These are phyloP conservation scores for Cicer yamashitae DNA, from an alignment of 306 rosid genomes.

Conservation along the genomic window DNA sequence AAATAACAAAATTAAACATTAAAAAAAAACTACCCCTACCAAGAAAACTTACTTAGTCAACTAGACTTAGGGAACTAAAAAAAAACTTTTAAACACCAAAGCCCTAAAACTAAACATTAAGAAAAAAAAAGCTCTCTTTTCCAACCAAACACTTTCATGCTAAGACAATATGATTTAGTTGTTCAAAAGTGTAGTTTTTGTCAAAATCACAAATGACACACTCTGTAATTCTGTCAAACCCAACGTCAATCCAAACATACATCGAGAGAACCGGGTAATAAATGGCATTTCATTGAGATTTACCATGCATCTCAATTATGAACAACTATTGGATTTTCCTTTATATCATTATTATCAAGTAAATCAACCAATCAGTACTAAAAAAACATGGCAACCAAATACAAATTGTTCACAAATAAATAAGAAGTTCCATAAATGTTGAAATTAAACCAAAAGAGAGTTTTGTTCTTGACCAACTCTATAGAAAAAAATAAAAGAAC, in stretches of 20 bases:
- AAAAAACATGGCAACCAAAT: conserved; percentile 28
- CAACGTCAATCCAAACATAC: too few relatives aligned
- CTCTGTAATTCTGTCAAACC: too few relatives aligned
- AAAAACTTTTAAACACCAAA: too few relatives aligned
- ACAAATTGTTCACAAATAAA: background rate
- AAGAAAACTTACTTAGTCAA: too few relatives aligned
- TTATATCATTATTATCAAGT: background rate
- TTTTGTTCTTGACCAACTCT: conserved; percentile 28
- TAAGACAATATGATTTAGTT: background rate
- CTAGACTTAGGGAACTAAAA: too few relatives aligned
- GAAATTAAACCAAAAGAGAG: conserved; percentile 24
- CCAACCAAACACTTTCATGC: background rate
- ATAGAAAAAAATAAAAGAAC: background rate
- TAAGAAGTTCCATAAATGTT: conserved; percentile 17
- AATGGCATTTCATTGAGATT: background rate
- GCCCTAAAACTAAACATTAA: too few relatives aligned
- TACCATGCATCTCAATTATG: background rate
- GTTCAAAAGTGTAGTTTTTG: too few relatives aligned
- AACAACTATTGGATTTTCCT: background rate
- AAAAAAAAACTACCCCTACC: too few relatives aligned
- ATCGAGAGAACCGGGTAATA: background rate
- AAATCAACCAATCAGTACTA: background rate
- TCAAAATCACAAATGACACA: too few relatives aligned
- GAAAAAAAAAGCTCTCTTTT: too few relatives aligned
- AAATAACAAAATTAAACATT: too few relatives aligned